phyloP scores from a whole-genome alignment of 192 early-diverging fungal species.

The Umbelopsis sp. region DNA sequence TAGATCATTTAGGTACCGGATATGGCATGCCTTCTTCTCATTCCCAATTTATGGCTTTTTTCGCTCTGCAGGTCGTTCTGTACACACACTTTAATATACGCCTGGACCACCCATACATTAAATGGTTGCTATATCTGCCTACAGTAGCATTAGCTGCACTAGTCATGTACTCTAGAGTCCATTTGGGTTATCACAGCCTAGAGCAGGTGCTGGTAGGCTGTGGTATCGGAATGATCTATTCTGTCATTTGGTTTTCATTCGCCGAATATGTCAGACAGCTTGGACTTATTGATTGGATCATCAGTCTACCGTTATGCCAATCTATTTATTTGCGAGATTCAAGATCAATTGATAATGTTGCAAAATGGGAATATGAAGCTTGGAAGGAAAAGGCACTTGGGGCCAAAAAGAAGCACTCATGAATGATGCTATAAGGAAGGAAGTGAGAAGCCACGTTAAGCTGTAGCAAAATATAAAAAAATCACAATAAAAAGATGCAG shows the following conservation, averaged over 20 bases:
- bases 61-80: conserved; percentile 60
- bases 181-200: conserved; percentile 74
- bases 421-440: no score
- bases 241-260: conserved; percentile 56
- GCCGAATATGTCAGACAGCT: conserved; percentile 40
- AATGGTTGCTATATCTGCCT: conserved; percentile 17
- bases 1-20: conserved; percentile 69
- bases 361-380: conserved; percentile 55
- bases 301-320: conserved; percentile 41
- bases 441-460: no score
- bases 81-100: conserved; percentile 47
- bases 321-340: conserved; percentile 55
- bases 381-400: conserved; percentile 35
- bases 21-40: conserved; percentile 90
- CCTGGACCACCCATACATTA: conserved; percentile 29
- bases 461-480: background rate
- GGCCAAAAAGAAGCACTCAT: background rate
- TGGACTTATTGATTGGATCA: conserved; percentile 45
- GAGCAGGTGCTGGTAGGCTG: conserved; percentile 73
- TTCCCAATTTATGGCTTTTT: conserved; percentile 81
- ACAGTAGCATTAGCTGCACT: conserved; percentile 27
- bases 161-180: conserved; percentile 49
- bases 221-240: conserved; percentile 58
- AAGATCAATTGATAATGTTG: conserved; percentile 44
- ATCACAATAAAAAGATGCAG: background rate